Conservation (phyloP, 2,329 filamentous ascomycete species). For the Boeremia exigua region DNA sequence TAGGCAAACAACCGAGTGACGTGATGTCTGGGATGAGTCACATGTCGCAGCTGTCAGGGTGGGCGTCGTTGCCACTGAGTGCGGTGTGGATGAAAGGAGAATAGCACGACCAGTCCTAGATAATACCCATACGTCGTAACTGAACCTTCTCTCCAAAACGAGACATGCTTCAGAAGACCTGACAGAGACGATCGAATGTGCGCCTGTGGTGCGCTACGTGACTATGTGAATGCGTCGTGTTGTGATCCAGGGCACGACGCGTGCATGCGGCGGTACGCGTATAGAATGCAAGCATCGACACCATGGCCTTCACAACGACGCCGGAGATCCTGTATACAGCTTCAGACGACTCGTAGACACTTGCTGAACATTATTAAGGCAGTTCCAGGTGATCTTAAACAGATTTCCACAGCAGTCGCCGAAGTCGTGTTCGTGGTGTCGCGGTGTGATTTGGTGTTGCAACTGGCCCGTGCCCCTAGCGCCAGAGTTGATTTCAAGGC, state of each 20-base stretch:
- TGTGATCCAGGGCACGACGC: not conserved
- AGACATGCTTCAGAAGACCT: not conserved
- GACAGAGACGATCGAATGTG: not conserved
- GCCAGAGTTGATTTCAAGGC: slow-evolving; percentile 3
- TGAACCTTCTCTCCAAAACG: not conserved
- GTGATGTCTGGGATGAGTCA: not conserved
- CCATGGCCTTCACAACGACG: not conserved
- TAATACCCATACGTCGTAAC: not conserved
- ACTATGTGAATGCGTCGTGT: not conserved
- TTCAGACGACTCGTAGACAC: not conserved
- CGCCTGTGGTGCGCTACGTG: not conserved
- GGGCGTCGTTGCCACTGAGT: not conserved
- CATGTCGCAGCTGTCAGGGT: not conserved
- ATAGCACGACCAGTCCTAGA: not conserved
- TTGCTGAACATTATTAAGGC: not conserved
- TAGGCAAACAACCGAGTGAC: not conserved
- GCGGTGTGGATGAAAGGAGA: not conserved
- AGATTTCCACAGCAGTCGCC: not conserved
- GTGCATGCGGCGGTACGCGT: not conserved
- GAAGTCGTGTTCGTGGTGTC: not conserved
- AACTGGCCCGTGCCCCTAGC: slow-evolving; percentile 7
- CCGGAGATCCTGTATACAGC: too few species aligned
- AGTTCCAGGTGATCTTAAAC: not conserved
- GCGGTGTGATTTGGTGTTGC: slow-evolving; percentile 5
- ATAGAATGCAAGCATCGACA: not conserved